Evolutionary conservation across 2,329 filamentous ascomycete genomes (phyloP), one percentile per base, ranked within the genome.

Genomic region (Fusarium metavorans): DNA sequence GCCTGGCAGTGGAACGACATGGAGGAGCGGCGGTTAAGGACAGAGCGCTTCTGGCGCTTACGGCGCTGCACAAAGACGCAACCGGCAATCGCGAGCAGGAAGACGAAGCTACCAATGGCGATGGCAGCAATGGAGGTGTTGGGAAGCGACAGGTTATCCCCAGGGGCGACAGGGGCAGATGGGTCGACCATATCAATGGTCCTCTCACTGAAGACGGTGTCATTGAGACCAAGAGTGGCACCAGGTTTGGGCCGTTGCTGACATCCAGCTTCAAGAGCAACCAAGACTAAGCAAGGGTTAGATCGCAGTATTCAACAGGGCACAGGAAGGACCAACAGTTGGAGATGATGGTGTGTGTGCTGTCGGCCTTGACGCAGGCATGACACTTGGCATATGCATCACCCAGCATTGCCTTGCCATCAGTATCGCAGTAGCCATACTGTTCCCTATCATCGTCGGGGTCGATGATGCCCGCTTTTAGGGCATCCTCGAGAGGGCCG

Each of bases 1-100:
- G 87, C 84, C 67, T 87, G 86, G 80, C 88, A 89, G 35, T 84
- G 84, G 79, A 89, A 89, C 2, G 86, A 88, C 32, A 89, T 82
- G 6, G 85, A 84, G 0, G 88, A 88, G 30, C 70, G 70, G 50
- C 70, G 67, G 37, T 57, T 32, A 20, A 57, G 66, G 10, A 41
- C 56, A 45, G 61, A 45, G 67, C 72, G 82, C 70, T 85, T 87
- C 50, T 68, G 82, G 27, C 85, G 85, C 76, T 84, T 88, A 64
- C 87, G 87, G 70, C 81, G 74, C 59, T 86, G 85, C 62, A 90
- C 80, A 70, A 86, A 87, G 48, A 81, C 72, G 70, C 86, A 81
- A 5, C 83, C 86, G 0, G 82, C 79, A 9, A 81, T 54, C 25
- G 84, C 74, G 13, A 86, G 77, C 6, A 87, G 39, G 6, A 84